Base-by-base conservation (phyloP, 2,329 filamentous ascomycete species). In the Venturia carpophila region DNA sequence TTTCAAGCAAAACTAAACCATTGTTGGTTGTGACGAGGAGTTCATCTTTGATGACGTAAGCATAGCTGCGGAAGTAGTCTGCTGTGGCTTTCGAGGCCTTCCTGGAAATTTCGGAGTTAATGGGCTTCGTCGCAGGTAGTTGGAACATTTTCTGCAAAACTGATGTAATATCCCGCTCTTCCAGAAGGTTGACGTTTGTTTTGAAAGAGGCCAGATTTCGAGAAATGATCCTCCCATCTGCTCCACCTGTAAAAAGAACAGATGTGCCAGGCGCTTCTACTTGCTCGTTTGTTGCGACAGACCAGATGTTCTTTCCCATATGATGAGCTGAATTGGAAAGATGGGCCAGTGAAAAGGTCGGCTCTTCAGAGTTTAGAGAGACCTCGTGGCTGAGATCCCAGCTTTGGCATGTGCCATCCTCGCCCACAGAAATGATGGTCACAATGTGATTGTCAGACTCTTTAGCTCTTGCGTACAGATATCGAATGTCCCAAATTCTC, bases 271-370 rank as follows among this genome's bases (percentile, higher is more conserved):
- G 6, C n/a, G 19, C 61, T 10, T 43, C 24, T 13, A 68, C 21
- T 17, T 84, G 84, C 45, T 86, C 81, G 15, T 55, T 27, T 10
- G 68, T 21, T 19, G 84, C 85, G 45, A 86, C 80, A 0, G 92
- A 87, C 92, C 93, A 97, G 7, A 97, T 86, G 72, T 97, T 92
- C 75, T 97, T 99, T 7, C 94, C 94, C 42, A 80, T 82, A 72
- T 97, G 92, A 2, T 83, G 80, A 62, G 85, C 83, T 9, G 82
- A 84, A 1, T 80, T 78, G 13, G 64, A 41, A 1, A 80, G 72
- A 62, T 89, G 82, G 15, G 75, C 74, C 55, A 91, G 73, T 6
- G 69, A 75, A 60, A 75, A 67, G 49, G 62, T 47, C n/a, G 42
- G 49, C 56, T 65, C 27, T n/a, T 24, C 17, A n/a, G 34, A 47